Base-by-base conservation (phyloP, 768 basidiomycete species). In the Xerocomus brunneocitrinus region DNA sequence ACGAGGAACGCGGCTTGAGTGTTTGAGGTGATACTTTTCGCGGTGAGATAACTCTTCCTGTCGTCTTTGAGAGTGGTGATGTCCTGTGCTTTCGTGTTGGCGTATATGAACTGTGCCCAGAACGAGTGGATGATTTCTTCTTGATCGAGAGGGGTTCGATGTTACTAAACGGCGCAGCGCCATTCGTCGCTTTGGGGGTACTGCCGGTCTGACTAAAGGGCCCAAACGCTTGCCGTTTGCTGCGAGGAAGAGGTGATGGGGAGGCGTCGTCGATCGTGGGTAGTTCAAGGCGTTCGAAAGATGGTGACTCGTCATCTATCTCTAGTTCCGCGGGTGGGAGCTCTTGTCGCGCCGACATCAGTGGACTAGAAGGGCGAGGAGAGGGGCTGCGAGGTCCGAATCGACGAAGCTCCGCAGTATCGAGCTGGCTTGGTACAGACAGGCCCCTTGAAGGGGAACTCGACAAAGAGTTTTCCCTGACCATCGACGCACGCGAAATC, bases 111-210 rank as follows among this genome's bases (percentile, higher is more conserved):
- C 67, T 71, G 6, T 75, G 71, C 24, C 72, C 67, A 43, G 70
- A 73, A 34, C 83, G 80, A 27, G 82, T 74, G 7, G 88, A 88
- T 5, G 79, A 74, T 67, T 89, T 91, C 75, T 93, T 91, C 76
- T 85, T 90, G 67, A 93, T 92, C 2, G 85, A 87, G 54, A 93
- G 73, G 7, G 90, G 90, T 62, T 89, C 89, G 22, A 91, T 77
- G 25, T 71, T 72, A 34, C 72, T 75, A 50, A 68, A 52, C 31
- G 76, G 69, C 25, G 75, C 58, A 25, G 63, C 52, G 45, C 67
- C 62, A 36, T 62, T 67, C 32, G 64, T 56, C 55, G 63, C 63
- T 60, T 77, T 83, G 8, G 85, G 83, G 0, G 79, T 82, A 27
- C 73, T 65, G 28, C 86, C 83, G 12, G 67, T 70, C 61, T 81